Conservation (phyloP, 176 grass and related monocot species). For the Phragmites australis region DNA sequence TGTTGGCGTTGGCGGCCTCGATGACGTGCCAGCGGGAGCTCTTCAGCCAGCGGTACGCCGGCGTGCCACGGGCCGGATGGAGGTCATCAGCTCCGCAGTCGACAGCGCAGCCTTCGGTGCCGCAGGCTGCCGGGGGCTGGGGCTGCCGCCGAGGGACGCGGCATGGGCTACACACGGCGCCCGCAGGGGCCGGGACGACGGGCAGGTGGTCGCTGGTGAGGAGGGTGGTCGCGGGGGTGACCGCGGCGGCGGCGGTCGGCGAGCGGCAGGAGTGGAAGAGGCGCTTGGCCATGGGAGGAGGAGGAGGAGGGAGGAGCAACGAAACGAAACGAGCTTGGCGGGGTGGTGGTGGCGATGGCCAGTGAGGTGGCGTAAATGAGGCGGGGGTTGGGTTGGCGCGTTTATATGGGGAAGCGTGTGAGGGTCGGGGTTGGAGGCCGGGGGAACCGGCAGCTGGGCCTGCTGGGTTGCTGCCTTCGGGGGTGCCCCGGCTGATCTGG, state of each 20-base stretch:
- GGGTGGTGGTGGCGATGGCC: neutral
- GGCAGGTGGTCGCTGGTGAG: neutral
- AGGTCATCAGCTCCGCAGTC: slow-evolving; percentile 43
- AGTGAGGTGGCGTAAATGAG: slow-evolving; percentile 8
- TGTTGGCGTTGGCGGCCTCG: slow-evolving; percentile 39
- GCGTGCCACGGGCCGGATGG: slow-evolving; percentile 12
- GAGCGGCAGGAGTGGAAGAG: slow-evolving; percentile 68
- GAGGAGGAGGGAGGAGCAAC: neutral
- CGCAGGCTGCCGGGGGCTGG: neutral
- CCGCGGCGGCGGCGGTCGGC: slow-evolving; percentile 35
- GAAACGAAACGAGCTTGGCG: neutral
- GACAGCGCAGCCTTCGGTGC: neutral
- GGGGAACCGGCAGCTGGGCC: neutral
- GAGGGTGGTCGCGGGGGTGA: slow-evolving; percentile 26
- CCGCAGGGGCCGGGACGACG: neutral
- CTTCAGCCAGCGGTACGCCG: slow-evolving; percentile 76
- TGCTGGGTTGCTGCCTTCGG: neutral
- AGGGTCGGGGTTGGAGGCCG: neutral
- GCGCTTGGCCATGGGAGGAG: slow-evolving; percentile 63
- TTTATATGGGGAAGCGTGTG: slow-evolving; percentile 33
- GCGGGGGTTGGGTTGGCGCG: neutral
- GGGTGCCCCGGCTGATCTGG: neutral
- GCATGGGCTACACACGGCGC: slow-evolving; percentile 29
- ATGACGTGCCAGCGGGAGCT: slow-evolving; percentile 80
- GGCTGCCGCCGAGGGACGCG: slow-evolving; percentile 2